Evolutionary conservation across 1,284 basidiomycete species (phyloP).

Genomic region (Ustanciosporium gigantosporum): DNA sequence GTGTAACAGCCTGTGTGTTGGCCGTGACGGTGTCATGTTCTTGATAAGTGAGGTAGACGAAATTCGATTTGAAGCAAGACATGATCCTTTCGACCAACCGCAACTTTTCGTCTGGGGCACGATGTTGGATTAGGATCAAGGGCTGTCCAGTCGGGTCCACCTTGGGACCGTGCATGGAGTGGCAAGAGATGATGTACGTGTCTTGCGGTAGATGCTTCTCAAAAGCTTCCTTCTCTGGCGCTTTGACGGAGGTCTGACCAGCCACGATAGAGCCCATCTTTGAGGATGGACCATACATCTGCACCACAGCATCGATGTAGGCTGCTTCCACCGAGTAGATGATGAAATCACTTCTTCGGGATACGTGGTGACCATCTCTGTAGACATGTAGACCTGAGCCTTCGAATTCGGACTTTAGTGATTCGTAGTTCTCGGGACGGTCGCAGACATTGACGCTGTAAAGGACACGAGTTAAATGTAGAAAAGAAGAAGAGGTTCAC

Average conservation of each 20-base stretch:
- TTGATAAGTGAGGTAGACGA: constrained; percentile 89
- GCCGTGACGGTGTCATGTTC: constrained; percentile 95
- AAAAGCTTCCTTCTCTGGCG: constrained; percentile 87
- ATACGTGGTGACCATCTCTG: constrained; percentile 79
- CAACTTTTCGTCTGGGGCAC: constrained; percentile 76
- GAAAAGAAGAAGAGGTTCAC: constrained; percentile 1
- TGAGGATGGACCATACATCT: constrained; percentile 88
- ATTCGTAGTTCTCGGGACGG: constrained; percentile 74
- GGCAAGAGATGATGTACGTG: constrained; percentile 85
- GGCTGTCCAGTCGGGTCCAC: constrained; percentile 91
- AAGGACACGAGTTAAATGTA: too few species aligned
- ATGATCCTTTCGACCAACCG: constrained; percentile 82
- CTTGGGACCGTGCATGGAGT: constrained; percentile 90
- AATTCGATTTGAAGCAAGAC: constrained; percentile 76
- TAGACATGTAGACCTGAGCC: constrained; percentile 71
- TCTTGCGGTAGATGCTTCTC: constrained; percentile 85
- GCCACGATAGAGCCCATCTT: constrained; percentile 90
- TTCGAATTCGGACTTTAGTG: constrained; percentile 69
- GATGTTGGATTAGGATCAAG: constrained; percentile 87
- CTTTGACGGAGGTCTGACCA: constrained; percentile 95
- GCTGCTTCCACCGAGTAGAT: constrained; percentile 95
- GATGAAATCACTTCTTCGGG: constrained; percentile 82
- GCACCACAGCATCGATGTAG: constrained; percentile 79
- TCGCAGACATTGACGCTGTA: constrained; percentile 93
- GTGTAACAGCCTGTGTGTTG: constrained; percentile 96